These are phyloP conservation scores for Petrea volubilis DNA, from an alignment of 257 asterid species.

Conservation along the genomic window DNA sequence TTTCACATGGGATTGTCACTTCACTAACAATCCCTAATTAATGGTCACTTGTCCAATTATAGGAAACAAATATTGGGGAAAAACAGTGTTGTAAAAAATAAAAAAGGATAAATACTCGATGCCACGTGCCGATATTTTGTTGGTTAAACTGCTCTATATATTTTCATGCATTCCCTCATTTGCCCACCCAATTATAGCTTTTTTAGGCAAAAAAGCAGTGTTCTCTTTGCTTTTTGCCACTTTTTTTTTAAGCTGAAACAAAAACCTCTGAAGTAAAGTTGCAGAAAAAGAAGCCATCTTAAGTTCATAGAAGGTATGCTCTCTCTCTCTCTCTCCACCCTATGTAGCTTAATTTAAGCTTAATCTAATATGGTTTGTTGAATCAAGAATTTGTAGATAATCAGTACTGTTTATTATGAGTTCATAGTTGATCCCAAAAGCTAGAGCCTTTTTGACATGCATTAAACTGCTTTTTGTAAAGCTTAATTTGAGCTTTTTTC, in stretches of 20 bases:
- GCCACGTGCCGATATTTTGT: constrained; percentile 15
- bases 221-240: not conserved
- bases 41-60: not conserved
- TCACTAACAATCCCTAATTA: not conserved
- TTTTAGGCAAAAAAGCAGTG: not conserved
- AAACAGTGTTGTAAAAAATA: not conserved
- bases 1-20: constrained; percentile 8
- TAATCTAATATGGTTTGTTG: not conserved
- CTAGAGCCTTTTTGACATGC: not conserved
- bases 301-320: not conserved
- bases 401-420: not conserved
- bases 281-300: not conserved
- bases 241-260: constrained; percentile 1
- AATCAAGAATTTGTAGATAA: not conserved
- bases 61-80: not conserved
- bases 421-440: not conserved
- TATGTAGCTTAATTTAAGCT: not conserved
- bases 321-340: not conserved
- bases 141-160: not conserved
- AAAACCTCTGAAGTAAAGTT: not conserved
- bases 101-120: not conserved
- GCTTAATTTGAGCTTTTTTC: not conserved
- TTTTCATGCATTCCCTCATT: constrained; percentile 1
- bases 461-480: too few relatives aligned
- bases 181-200: not conserved